Evolutionary conservation across 148 eudicot species (phyloP).

Genomic region (Rhododendron ferrugineum): DNA sequence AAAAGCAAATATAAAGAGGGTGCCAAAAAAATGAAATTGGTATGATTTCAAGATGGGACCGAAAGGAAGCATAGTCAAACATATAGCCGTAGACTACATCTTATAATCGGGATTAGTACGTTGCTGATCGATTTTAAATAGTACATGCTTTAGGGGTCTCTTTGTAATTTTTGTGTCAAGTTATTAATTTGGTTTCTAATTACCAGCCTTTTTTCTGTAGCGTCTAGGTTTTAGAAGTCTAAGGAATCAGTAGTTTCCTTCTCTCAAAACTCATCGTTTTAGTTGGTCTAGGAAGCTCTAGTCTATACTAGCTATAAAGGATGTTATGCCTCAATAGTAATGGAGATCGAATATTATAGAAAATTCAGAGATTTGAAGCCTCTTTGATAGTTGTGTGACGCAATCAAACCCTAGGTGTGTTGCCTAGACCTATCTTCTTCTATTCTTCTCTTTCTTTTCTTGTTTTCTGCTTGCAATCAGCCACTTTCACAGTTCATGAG

Average conservation of each 20-base stretch:
- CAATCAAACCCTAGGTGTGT: not conserved
- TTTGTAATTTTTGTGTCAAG: not conserved
- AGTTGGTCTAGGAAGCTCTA: not conserved
- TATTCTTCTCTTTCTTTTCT: not conserved
- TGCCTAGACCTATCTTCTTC: not conserved
- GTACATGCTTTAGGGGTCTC: not conserved
- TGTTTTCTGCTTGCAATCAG: not conserved
- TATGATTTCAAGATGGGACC: not conserved
- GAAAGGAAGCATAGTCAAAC: not conserved
- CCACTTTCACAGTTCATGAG: not conserved
- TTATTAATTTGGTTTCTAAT: not conserved
- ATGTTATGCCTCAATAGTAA: not conserved
- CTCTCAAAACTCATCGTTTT: not conserved
- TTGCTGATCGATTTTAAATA: not conserved
- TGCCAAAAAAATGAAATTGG: not conserved
- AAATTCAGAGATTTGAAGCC: not conserved
- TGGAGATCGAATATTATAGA: not conserved
- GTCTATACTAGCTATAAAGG: not conserved
- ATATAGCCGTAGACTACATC: not conserved
- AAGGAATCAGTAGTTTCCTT: not conserved
- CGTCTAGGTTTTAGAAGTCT: not conserved
- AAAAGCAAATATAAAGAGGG: not conserved
- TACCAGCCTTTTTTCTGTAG: not conserved
- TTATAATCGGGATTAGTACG: not conserved
- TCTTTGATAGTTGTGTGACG: not conserved